Base-by-base conservation (phyloP, 2,329 filamentous ascomycete species). In the Calonectria crousiana region DNA sequence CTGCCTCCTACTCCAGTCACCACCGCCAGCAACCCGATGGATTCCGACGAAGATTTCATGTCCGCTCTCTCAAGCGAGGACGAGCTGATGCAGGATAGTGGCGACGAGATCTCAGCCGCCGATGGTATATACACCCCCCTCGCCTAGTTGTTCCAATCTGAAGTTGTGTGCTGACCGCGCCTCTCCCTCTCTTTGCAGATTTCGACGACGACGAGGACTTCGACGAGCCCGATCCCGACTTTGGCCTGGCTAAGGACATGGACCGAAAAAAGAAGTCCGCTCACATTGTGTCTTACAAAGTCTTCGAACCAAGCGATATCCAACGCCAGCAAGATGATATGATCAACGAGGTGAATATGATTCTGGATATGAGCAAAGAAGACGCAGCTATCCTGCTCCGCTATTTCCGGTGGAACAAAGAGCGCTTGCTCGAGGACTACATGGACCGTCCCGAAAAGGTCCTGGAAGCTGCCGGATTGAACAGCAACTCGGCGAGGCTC, bases 31-130 rank as follows among this genome's bases (percentile, higher is more conserved):
- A 87, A 87, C 84, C 91, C 88, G 77, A 98, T 98, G 96, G 95
- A 98, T 87, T 98, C 96, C 11, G 96, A 98, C 81, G 95, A 98
- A 82, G 96, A 98, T 74, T 96, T 96, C 85, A 94, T 97, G 90
- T 97, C 94, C 80, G 92, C 93, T 82, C 89, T 93, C 80, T 96
- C 95, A 52, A 98, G 81, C 77, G 93, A 93, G 52, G 92, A 93
- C 70, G 93, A 94, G 77, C 91, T 95, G 74, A 90, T 93, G 84
- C 90, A 94, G 76, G 94, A 95, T 80, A 95, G 94, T 79, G 95
- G 95, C 69, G 95, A 95, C 80, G 93, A 90, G 84, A 85, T 90
- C 75, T 91, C 89, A 1, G 89, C 83, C 8, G 87, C 81, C 23
- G 89, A 90, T 79, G 89, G 89, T 90, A 80, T 52, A 23, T 32